Evolutionary conservation across 116 monocot genomes (phyloP).

Genomic region (Papilionanthe hybrid): DNA sequence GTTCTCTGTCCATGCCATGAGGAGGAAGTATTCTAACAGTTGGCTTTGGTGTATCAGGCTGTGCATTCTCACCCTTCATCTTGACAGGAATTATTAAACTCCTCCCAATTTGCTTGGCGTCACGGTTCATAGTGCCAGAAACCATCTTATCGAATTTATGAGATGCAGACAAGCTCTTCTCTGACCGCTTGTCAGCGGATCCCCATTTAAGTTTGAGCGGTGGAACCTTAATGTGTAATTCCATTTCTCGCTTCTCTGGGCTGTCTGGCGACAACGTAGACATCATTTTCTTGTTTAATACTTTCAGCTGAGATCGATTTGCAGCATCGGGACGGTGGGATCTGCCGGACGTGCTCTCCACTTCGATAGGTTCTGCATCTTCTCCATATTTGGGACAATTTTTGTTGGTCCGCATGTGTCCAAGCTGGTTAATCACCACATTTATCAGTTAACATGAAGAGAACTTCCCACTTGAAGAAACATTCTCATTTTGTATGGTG

Average conservation of each 20-base stretch:
- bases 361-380: conserved; percentile 59
- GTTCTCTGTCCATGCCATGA: conserved; percentile 50
- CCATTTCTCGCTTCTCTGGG: conserved; percentile 31
- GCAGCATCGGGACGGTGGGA: conserved; percentile 36
- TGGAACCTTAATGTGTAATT: conserved; percentile 35
- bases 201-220: conserved; percentile 78
- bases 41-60: conserved; percentile 53
- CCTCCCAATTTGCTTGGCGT: conserved; percentile 46
- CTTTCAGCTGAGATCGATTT: conserved; percentile 41
- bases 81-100: conserved; percentile 69
- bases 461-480: background rate
- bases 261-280: conserved; percentile 35
- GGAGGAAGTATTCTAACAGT: conserved; percentile 60
- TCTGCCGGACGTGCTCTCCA: conserved; percentile 33
- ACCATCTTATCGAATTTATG: conserved; percentile 34
- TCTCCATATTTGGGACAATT: conserved; percentile 94
- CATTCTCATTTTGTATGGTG: background rate
- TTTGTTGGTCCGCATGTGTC: conserved; percentile 98
- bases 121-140: conserved; percentile 24
- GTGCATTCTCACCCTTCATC: conserved; percentile 39
- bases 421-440: conserved; percentile 44
- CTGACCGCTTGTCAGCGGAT: conserved; percentile 40
- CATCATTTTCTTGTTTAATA: conserved; percentile 48
- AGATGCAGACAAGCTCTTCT: conserved; percentile 30
- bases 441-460: conserved; percentile 11